Conservation (phyloP, 306 rosid species). For the Carpinus viminea region DNA sequence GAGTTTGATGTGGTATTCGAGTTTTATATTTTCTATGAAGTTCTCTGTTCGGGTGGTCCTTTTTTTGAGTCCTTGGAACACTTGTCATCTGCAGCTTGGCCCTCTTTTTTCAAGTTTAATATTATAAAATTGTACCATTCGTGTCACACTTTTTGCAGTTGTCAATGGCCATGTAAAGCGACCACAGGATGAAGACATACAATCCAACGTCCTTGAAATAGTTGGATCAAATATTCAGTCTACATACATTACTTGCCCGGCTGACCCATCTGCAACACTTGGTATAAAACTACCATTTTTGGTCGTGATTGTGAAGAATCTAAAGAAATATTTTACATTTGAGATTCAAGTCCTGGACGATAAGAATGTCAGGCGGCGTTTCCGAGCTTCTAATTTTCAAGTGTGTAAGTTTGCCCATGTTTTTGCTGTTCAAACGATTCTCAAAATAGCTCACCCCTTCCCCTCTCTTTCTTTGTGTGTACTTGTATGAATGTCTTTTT, state of each 20-base stretch:
- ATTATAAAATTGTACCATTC: conserved; percentile 18
- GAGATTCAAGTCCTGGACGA: conserved; percentile 95
- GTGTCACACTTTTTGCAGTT: conserved; percentile 44
- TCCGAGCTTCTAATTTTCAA: conserved; percentile 97
- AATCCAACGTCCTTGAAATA: conserved; percentile 90
- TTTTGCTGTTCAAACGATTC: conserved; percentile 32
- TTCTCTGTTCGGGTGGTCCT: background rate
- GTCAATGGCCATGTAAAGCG: conserved; percentile 85
- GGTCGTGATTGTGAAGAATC: conserved; percentile 90
- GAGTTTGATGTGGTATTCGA: background rate
- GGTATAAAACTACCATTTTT: conserved; percentile 93
- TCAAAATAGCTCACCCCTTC: conserved; percentile 2
- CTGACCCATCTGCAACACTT: conserved; percentile 91
- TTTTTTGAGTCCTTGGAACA: background rate
- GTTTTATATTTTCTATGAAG: background rate
- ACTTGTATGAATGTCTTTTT: background rate
- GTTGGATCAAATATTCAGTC: conserved; percentile 90
- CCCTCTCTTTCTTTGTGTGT: conserved; percentile 10
- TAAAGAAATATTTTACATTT: conserved; percentile 89
- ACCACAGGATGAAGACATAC: conserved; percentile 96
- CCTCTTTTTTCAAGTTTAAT: background rate
- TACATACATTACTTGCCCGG: conserved; percentile 90
- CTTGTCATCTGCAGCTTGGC: background rate
- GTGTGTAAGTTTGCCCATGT: conserved; percentile 91
- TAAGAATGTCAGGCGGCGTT: conserved; percentile 89